phyloP scores from a whole-genome alignment of 2,329 filamentous ascomycete genomes.

The Cadophora sp. region DNA sequence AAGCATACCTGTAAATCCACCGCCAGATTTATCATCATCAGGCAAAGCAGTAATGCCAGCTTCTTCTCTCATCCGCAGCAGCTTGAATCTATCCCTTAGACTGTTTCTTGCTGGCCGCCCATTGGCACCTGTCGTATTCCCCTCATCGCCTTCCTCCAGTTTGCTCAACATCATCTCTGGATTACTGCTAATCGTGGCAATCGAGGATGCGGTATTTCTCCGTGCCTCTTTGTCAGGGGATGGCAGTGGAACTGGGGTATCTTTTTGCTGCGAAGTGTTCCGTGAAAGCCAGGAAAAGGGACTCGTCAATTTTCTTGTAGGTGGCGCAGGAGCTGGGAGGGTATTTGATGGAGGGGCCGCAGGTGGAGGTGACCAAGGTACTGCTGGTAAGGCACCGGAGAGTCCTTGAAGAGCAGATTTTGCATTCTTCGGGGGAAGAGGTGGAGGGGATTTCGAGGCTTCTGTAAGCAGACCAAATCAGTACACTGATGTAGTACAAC shows the following conservation, averaged over 20 bases:
- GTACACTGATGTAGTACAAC: not conserved
- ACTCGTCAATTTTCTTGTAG: slow-evolving; percentile 77
- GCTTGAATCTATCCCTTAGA: slow-evolving; percentile 79
- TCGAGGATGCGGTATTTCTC: slow-evolving; percentile 80
- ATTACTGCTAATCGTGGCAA: slow-evolving; percentile 80
- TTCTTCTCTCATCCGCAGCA: slow-evolving; percentile 78
- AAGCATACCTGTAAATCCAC: slow-evolving; percentile 49
- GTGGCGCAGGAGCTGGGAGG: slow-evolving; percentile 37
- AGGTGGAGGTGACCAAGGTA: slow-evolving; percentile 72
- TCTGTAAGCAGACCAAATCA: slow-evolving; percentile 25
- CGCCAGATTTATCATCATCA: slow-evolving; percentile 49
- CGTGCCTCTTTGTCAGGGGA: slow-evolving; percentile 50
- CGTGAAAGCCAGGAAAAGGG: slow-evolving; percentile 88
- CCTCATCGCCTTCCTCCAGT: slow-evolving; percentile 79
- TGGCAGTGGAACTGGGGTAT: slow-evolving; percentile 57
- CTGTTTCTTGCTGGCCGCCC: slow-evolving; percentile 64
- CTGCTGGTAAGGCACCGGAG: slow-evolving; percentile 72
- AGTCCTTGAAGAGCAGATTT: slow-evolving; percentile 67
- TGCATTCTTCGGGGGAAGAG: slow-evolving; percentile 39
- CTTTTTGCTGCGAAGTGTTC: slow-evolving; percentile 64
- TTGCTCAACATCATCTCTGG: slow-evolving; percentile 79
- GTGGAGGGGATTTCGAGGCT: slow-evolving; percentile 43
- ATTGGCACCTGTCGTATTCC: slow-evolving; percentile 55
- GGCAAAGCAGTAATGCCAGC: slow-evolving; percentile 61
- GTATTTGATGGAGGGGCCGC: slow-evolving; percentile 33